These are phyloP conservation scores for Bipolaris cookei DNA, from an alignment of 2,329 filamentous ascomycete genomes.

Conservation along the genomic window DNA sequence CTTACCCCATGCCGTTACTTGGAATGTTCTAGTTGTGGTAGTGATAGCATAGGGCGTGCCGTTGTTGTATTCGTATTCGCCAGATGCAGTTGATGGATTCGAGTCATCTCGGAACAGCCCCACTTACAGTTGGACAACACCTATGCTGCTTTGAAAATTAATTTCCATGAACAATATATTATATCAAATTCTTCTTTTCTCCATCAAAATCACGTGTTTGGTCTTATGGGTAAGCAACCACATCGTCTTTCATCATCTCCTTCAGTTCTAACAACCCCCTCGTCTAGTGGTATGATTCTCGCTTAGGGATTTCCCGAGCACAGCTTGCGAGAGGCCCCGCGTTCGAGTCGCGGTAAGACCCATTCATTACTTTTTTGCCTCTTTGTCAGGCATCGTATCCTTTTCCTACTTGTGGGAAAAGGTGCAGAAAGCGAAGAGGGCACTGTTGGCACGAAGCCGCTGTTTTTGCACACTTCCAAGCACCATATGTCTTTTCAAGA, in stretches of 20 bases:
- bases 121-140: background rate
- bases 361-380: constrained; percentile 4
- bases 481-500: too few species aligned
- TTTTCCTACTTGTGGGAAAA: background rate
- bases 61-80: background rate
- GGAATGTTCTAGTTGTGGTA: constrained; percentile 1
- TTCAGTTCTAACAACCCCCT: background rate
- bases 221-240: constrained; percentile 2
- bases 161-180: background rate
- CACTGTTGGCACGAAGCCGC: background rate
- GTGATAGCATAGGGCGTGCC: background rate
- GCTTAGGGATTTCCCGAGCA: constrained; percentile 61
- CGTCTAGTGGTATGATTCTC: constrained; percentile 72
- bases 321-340: constrained; percentile 9
- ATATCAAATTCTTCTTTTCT: background rate
- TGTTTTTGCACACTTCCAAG: too few species aligned
- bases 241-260: background rate
- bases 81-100: background rate
- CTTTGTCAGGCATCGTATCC: background rate
- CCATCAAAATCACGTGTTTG: constrained; percentile 5
- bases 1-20: background rate
- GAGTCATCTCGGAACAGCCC: background rate
- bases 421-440: background rate
- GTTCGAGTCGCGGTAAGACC: constrained; percentile 14
- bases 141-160: too few species aligned